A percentile compares a stretch with the other conserved stretches of the same genome.
phyloP scores from a whole-genome alignment of 495 filamentous ascomycete species.

The Trichoderma orchidacearum region DNA sequence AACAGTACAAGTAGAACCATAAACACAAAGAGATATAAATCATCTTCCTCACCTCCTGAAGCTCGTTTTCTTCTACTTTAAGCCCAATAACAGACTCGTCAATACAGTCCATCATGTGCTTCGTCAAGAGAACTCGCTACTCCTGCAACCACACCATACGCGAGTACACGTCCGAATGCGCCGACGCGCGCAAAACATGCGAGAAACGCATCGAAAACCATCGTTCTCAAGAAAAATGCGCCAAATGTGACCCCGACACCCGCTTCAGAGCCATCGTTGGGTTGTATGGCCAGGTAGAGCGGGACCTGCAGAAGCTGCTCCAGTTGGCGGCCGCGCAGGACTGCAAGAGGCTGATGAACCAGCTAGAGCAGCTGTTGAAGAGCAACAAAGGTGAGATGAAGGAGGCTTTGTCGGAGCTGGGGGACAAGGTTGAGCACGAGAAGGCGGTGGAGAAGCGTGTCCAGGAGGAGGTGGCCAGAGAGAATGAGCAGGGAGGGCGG shows the following conservation, averaged over 20 bases:
- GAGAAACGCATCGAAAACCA: no score
- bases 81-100: no score
- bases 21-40: no score
- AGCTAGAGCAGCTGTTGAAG: background rate
- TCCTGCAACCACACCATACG: no score
- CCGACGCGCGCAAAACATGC: no score
- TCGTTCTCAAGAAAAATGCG: background rate
- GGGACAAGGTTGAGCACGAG: background rate
- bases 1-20: no score
- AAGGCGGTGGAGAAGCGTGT: background rate
- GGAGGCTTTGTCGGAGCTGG: slow-evolving; percentile 4
- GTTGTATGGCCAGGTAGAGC: background rate
- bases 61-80: no score
- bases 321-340: background rate
- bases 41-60: no score
- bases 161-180: no score
- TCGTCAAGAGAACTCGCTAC: no score
- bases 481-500: no score
- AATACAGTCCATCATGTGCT: no score
- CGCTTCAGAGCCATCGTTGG: background rate
- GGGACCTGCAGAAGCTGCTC: background rate
- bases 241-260: background rate
- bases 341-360: background rate
- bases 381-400: background rate
- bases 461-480: background rate